Evolutionary conservation across 2,329 filamentous ascomycete species (phyloP).

Genomic region (Pseudogymnoascus verrucosus): DNA sequence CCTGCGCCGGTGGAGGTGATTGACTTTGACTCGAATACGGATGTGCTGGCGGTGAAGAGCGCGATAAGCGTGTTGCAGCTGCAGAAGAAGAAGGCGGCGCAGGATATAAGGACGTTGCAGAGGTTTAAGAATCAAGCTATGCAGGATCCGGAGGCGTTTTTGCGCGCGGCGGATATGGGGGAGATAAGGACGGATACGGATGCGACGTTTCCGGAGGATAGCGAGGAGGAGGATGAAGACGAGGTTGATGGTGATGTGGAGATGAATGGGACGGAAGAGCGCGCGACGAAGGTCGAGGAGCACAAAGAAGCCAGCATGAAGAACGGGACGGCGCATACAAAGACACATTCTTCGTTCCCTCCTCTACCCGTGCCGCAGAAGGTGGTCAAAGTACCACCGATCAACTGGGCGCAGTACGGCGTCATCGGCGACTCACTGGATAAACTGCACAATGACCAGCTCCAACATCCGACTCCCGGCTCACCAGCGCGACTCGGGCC

Average conservation of each 20-base stretch:
- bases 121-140: constrained; percentile 63
- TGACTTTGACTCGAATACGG: constrained; percentile 61
- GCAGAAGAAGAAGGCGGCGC: constrained; percentile 68
- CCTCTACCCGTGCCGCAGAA: constrained; percentile 67
- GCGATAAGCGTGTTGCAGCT: constrained; percentile 82
- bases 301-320: background rate
- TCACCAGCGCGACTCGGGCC: constrained; percentile 36
- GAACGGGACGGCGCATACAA: background rate
- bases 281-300: background rate
- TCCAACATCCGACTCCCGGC: constrained; percentile 52
- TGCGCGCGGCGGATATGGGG: constrained; percentile 57
- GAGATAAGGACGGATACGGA: constrained; percentile 37
- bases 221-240: constrained; percentile 25
- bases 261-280: background rate
- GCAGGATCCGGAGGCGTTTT: constrained; percentile 63
- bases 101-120: constrained; percentile 65
- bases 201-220: constrained; percentile 18
- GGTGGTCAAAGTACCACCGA: constrained; percentile 74
- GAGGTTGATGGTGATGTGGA: constrained; percentile 24
- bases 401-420: constrained; percentile 94
- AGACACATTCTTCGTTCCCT: background rate
- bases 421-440: constrained; percentile 80
- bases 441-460: constrained; percentile 74
- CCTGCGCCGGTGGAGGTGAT: constrained; percentile 40
- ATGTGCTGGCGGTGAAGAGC: constrained; percentile 78